Evolutionary conservation across 1,284 basidiomycete genomes (phyloP), one percentile per base, ranked within the genome.

Genomic region (Peniophora sp.): DNA sequence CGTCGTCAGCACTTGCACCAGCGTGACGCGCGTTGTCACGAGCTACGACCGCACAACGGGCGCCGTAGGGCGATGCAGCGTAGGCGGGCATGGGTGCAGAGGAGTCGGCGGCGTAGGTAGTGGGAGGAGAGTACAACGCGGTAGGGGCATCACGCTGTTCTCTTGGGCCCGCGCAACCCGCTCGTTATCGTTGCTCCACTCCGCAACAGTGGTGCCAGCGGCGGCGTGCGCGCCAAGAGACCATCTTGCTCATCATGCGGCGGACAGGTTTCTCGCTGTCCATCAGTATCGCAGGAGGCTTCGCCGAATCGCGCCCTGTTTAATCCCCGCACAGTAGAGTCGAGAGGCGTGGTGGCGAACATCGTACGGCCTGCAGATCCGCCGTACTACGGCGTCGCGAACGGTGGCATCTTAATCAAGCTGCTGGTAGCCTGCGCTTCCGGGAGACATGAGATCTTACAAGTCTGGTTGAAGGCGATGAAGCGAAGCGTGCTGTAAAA

Each of bases 391-490:
- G 27, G 27, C 27, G 12, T 32, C 63, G 43, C 61, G 51, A 51
- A 69, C 22, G 19, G 83, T 65, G 20, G 57, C 59, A 27, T 63
- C 61, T 56, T 75, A n/a, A n/a, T n/a, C 66, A 14, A 78, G 64
- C 50, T 69, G 57, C 36, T 66, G 59, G 59, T 74, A 81, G 6
- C 69, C 56, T 22, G 64, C 61, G 17, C 69, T 71, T 27, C 65
- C 63, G 2, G 73, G 69, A 3, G 61, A 61, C 0, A 68, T 57
- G 48, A 75, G 55, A 1, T 61, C 58, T 44, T 64, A 52, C 32
- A 81, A 17, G 74, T 75, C 50, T 71, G 55, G 47, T 77, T 69
- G 65, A 70, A 81, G 6, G 71, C 78, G 60, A 83, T 75, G 51
- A 59, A 66, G 38, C 67, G 61, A 23, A 88, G 68, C 23, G 59